Percentiles rank a stretch among this genome's conserved stretches.
phyloP scores from a whole-genome alignment of 352 stramenopile species.

The Globisporangium echinulatum region DNA sequence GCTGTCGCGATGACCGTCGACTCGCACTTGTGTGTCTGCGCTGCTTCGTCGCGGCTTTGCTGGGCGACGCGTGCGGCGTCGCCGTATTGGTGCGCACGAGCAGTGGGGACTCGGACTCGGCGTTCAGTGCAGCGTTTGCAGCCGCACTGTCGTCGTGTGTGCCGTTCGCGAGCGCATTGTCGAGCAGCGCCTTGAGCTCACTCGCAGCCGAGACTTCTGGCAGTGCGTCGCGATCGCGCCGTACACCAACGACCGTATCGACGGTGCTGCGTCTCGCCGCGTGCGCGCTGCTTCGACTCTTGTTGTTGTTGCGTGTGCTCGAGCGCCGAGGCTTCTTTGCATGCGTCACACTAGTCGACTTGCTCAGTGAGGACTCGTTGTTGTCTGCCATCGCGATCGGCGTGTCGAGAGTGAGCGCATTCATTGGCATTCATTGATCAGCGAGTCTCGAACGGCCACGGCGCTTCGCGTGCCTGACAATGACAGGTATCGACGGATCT shows the following conservation, averaged over 20 bases:
- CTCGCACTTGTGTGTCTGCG: neutral
- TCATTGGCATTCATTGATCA: too few species aligned
- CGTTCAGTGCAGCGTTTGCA: slow-evolving; percentile 19
- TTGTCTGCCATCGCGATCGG: too few species aligned
- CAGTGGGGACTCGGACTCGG: slow-evolving; percentile 30
- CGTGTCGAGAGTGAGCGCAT: too few species aligned
- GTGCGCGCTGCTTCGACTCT: neutral
- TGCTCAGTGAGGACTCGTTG: too few species aligned
- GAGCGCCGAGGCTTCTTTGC: too few species aligned
- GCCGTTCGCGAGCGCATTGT: slow-evolving; percentile 4
- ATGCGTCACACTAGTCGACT: too few species aligned
- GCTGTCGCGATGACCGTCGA: neutral
- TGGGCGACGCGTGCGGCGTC: slow-evolving; percentile 4
- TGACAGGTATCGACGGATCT: too few species aligned
- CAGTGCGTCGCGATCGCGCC: neutral
- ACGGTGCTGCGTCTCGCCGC: neutral
- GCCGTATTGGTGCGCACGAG: slow-evolving; percentile 20
- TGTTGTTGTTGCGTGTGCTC: neutral
- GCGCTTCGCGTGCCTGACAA: too few species aligned
- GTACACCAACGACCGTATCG: neutral
- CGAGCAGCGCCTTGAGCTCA: slow-evolving; percentile 17
- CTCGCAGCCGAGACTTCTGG: slow-evolving; percentile 1
- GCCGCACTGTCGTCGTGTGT: neutral
- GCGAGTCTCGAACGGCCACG: too few species aligned
- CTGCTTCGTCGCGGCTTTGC: neutral